phyloP scores from a whole-genome alignment of 371 early-diverging fungal species.

The Apophysomyces trapeziformis region DNA sequence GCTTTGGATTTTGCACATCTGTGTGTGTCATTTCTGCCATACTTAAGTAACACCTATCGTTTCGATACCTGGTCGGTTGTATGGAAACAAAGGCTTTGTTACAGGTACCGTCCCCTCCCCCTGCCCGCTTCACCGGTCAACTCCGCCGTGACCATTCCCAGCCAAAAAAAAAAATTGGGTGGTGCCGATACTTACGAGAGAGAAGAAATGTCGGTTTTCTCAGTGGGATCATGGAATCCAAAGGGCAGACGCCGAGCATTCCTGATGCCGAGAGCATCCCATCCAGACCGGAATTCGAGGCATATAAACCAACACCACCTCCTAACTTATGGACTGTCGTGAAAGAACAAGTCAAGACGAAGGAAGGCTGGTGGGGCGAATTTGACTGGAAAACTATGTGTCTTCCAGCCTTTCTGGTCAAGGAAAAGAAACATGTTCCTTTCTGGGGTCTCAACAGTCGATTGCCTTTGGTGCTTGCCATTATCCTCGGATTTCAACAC shows the following conservation, averaged over 20 bases:
- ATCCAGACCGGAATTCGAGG: constrained; percentile 39
- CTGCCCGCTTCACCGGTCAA: no score
- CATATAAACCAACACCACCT: constrained; percentile 33
- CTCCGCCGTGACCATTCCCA: no score
- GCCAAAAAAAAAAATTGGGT: no score
- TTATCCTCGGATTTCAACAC: constrained; percentile 68
- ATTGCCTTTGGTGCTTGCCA: constrained; percentile 56
- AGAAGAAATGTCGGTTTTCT: no score
- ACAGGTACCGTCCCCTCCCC: no score
- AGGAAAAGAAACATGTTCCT: constrained; percentile 48
- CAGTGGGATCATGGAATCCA: neutral
- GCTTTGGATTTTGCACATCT: no score
- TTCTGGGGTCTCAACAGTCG: constrained; percentile 66
- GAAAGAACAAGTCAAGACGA: constrained; percentile 50
- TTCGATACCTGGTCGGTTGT: no score
- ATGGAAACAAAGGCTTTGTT: no score
- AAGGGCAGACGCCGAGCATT: constrained; percentile 2
- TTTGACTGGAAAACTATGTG: constrained; percentile 62
- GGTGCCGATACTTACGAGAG: no score
- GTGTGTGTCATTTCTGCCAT: no score
- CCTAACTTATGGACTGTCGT: constrained; percentile 39
- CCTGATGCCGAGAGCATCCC: constrained; percentile 27
- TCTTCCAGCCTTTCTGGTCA: constrained; percentile 45
- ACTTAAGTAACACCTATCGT: no score
- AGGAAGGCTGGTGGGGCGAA: constrained; percentile 65